A percentile compares a stretch with the other conserved stretches of the same genome.
These are phyloP conservation scores for Krasilnikovozyma curviuscula DNA, from an alignment of 768 basidiomycete species.

Conservation along the genomic window DNA sequence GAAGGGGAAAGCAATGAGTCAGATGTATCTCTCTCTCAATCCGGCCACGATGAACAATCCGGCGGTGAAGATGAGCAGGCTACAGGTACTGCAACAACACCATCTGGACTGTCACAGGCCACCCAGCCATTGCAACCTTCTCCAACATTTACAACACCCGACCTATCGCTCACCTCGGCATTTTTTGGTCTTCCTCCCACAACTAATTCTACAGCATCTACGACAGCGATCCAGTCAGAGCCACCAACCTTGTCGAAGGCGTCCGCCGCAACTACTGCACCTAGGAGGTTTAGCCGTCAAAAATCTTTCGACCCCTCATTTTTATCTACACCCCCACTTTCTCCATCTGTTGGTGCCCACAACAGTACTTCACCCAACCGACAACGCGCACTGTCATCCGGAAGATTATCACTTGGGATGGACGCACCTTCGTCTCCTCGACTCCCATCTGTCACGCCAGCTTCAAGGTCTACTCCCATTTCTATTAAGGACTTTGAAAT, in stretches of 20 bases:
- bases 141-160: too few species aligned
- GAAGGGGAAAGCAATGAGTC: background rate
- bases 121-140: too few species aligned
- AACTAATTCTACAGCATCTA: too few species aligned
- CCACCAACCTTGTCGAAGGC: background rate
- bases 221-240: too few species aligned
- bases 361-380: background rate
- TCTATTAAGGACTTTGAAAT: slow-evolving; percentile 98
- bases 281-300: background rate
- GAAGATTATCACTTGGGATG: slow-evolving; percentile 14
- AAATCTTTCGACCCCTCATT: background rate
- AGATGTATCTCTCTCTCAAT: background rate
- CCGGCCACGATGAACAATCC: background rate
- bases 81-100: too few species aligned
- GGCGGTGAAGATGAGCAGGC: too few species aligned
- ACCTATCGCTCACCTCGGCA: too few species aligned
- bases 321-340: slow-evolving; percentile 4
- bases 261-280: too few species aligned
- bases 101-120: too few species aligned
- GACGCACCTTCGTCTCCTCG: slow-evolving; percentile 63
- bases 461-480: slow-evolving; percentile 59
- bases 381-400: slow-evolving; percentile 11
- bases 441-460: slow-evolving; percentile 53
- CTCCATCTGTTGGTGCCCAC: background rate
- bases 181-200: too few species aligned